These are phyloP conservation scores for Phytophthora idaei DNA, from an alignment of 352 stramenopile genomes.

Conservation along the genomic window DNA sequence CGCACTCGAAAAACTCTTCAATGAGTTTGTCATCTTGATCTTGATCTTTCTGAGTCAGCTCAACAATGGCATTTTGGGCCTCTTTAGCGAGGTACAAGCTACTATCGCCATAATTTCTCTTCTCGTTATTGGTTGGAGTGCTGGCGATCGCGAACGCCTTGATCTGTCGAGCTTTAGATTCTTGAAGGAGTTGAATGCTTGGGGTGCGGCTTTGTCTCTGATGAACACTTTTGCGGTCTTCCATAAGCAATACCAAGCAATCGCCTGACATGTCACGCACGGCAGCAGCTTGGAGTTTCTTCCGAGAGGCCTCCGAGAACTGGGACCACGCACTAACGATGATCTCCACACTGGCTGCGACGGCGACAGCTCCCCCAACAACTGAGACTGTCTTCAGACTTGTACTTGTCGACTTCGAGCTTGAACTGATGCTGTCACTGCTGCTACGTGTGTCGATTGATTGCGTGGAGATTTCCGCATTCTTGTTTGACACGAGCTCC, in stretches of 20 bases:
- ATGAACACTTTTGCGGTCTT: conserved; percentile 52
- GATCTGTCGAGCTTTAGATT: conserved; percentile 40
- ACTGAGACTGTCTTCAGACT: conserved; percentile 64
- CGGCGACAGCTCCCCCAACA: conserved; percentile 73
- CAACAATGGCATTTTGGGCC: conserved; percentile 36
- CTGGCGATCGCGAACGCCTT: conserved; percentile 31
- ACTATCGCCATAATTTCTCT: neutral
- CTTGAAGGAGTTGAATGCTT: conserved; percentile 38
- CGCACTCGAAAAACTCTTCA: conserved; percentile 81
- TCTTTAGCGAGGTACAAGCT: conserved; percentile 30
- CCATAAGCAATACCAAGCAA: conserved; percentile 74
- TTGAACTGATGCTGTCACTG: conserved; percentile 37
- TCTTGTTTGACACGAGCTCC: conserved; percentile 26
- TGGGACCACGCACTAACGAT: conserved; percentile 83
- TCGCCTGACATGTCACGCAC: conserved; percentile 81
- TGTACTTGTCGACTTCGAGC: conserved; percentile 28
- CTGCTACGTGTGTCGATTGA: conserved; percentile 20
- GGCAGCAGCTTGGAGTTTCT: conserved; percentile 64
- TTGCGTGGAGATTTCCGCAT: conserved; percentile 23
- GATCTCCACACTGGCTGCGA: conserved; percentile 75
- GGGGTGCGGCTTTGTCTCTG: conserved; percentile 36
- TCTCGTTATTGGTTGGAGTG: conserved; percentile 7
- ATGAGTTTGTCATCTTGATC: conserved; percentile 61
- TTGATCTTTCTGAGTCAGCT: conserved; percentile 27
- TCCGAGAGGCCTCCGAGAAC: conserved; percentile 66